Percentiles rank a stretch among this genome's conserved stretches.
phyloP scores from a whole-genome alignment of 2,329 filamentous ascomycete genomes.

The Hymenoscyphus infarciens region DNA sequence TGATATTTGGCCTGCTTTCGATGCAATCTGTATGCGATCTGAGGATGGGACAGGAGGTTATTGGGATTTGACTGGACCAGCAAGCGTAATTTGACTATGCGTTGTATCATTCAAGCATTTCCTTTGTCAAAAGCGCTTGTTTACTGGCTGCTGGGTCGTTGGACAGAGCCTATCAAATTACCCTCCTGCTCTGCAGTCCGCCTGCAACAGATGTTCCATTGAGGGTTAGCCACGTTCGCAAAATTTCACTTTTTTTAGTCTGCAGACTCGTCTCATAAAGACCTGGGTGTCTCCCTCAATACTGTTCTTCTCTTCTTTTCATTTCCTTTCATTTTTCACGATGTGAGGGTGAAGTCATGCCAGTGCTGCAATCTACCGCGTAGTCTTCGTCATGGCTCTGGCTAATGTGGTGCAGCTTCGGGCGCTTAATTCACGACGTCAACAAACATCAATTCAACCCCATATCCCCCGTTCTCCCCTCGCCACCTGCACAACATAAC shows the following conservation, averaged over 20 bases:
- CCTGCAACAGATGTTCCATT: conserved; percentile 34
- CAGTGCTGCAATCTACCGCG: conserved; percentile 24
- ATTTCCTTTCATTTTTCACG: conserved; percentile 12
- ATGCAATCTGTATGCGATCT: conserved; percentile 18
- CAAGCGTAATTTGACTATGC: conserved; percentile 35
- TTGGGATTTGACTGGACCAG: conserved; percentile 34
- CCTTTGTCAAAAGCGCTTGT: conserved; percentile 34
- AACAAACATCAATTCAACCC: conserved; percentile 21
- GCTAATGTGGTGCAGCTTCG: conserved; percentile 18
- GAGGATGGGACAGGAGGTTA: conserved; percentile 27
- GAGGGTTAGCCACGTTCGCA: conserved; percentile 35
- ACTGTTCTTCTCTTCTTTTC: conserved; percentile 15
- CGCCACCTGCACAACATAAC: conserved; percentile 6
- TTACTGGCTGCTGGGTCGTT: conserved; percentile 32
- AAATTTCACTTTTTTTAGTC: conserved; percentile 30
- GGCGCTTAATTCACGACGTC: conserved; percentile 15
- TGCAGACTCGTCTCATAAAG: conserved; percentile 32
- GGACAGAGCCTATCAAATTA: conserved; percentile 33
- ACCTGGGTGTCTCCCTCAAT: conserved; percentile 20
- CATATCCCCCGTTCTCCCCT: conserved; percentile 8
- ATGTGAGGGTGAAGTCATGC: conserved; percentile 9
- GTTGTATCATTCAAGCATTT: conserved; percentile 37
- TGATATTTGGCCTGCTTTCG: conserved; percentile 26
- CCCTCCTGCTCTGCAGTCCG: conserved; percentile 33
- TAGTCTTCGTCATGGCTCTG: conserved; percentile 22